phyloP scores from a whole-genome alignment of 2,329 filamentous ascomycete species.

The Mariannaea elegans region DNA sequence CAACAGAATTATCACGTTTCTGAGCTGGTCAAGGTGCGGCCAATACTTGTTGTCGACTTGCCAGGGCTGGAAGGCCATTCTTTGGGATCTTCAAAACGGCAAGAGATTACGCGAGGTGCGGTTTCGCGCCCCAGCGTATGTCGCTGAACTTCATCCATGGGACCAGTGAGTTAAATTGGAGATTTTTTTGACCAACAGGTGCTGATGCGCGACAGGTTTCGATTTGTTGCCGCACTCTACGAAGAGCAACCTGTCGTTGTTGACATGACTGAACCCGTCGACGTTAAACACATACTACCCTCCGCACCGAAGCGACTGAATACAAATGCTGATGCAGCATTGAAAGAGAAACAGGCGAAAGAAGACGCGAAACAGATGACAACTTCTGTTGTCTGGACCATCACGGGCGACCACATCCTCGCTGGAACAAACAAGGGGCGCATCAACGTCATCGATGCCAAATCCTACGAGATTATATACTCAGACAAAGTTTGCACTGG shows the following conservation, averaged over 20 bases:
- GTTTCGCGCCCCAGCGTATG: constrained; percentile 93
- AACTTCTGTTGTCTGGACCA: constrained; percentile 89
- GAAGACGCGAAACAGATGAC: constrained; percentile 96
- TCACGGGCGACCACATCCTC: constrained; percentile 86
- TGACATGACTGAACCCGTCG: constrained; percentile 75
- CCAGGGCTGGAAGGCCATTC: constrained; percentile 94
- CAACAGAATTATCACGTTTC: constrained; percentile 89
- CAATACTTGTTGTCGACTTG: constrained; percentile 91
- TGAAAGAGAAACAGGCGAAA: constrained; percentile 84
- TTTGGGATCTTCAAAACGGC: constrained; percentile 85
- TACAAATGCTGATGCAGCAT: constrained; percentile 72
- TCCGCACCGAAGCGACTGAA: constrained; percentile 82
- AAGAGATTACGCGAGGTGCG: constrained; percentile 83
- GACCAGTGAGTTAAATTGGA: constrained; percentile 70
- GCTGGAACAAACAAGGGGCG: constrained; percentile 95
- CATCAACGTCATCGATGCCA: constrained; percentile 91
- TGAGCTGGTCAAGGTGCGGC: constrained; percentile 95
- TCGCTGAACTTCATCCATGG: constrained; percentile 91
- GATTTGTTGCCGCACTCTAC: constrained; percentile 91
- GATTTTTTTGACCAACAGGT: not conserved
- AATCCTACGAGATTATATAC: constrained; percentile 83
- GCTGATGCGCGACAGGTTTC: constrained; percentile 63
- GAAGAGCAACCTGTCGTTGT: constrained; percentile 93
- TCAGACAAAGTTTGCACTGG: constrained; percentile 88
- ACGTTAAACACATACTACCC: constrained; percentile 80